These are phyloP conservation scores for Osmozyma mogii DNA, from an alignment of 805 yeast species.

Conservation along the genomic window DNA sequence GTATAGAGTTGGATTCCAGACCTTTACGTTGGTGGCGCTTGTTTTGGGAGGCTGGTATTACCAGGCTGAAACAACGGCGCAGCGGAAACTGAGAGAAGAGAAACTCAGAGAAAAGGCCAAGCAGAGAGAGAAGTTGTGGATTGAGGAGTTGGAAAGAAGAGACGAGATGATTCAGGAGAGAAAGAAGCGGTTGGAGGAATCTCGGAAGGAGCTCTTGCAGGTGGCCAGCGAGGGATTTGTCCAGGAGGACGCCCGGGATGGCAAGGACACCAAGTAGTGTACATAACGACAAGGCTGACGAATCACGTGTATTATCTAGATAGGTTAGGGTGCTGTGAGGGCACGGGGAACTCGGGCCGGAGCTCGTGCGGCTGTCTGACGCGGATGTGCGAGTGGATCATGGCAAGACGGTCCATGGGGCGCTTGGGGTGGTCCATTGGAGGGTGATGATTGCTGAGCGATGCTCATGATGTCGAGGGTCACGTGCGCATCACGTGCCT, in stretches of 20 bases:
- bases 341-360: constrained; percentile 13
- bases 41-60: constrained; percentile 71
- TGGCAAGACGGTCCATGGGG: constrained; percentile 11
- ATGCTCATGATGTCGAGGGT: neutral
- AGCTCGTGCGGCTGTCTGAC: constrained; percentile 6
- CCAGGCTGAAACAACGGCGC: constrained; percentile 42
- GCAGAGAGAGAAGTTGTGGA: constrained; percentile 80
- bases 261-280: too few relatives aligned
- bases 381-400: constrained; percentile 13
- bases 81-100: constrained; percentile 53
- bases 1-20: constrained; percentile 85
- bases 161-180: constrained; percentile 66
- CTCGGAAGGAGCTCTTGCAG: constrained; percentile 36
- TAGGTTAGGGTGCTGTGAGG: too few relatives aligned
- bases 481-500: neutral
- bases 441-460: neutral
- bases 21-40: constrained; percentile 72
- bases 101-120: constrained; percentile 69
- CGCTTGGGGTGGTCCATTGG: neutral
- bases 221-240: constrained; percentile 29
- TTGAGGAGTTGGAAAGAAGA: constrained; percentile 81
- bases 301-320: too few relatives aligned
- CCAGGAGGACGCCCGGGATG: too few relatives aligned
- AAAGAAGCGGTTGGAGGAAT: constrained; percentile 57
- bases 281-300: too few relatives aligned